Evolutionary conservation across 2,329 filamentous ascomycete genomes (phyloP).

Genomic region (Cryphonectria parasitica): DNA sequence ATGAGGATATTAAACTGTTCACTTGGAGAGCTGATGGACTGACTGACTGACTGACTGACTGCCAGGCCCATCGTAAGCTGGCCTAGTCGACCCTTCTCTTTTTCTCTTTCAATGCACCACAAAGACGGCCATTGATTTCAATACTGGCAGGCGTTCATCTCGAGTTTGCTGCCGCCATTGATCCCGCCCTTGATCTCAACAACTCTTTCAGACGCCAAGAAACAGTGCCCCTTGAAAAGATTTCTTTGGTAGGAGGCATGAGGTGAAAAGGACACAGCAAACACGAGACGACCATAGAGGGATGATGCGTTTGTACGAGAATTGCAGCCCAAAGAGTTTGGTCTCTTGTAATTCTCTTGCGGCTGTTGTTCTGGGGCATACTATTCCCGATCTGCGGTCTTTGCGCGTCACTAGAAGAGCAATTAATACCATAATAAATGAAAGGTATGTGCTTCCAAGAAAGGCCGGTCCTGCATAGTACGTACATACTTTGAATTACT

Average conservation of each 20-base stretch:
- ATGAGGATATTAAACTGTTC: constrained; percentile 16
- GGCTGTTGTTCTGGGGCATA: neutral
- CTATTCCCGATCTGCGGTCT: too few species aligned
- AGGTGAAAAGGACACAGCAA: neutral
- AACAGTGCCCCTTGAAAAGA: neutral
- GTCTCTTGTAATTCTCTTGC: neutral
- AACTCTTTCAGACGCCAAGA: constrained; percentile 24
- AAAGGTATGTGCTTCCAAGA: neutral
- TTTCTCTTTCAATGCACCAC: constrained; percentile 3
- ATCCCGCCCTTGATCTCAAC: neutral
- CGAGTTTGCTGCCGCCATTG: constrained; percentile 21
- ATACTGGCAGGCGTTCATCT: constrained; percentile 16
- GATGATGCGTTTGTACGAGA: neutral
- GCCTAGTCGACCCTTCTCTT: neutral
- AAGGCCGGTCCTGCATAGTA: neutral
- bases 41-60: neutral
- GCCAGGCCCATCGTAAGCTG: neutral
- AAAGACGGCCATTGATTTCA: constrained; percentile 4
- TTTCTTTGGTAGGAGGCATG: neutral
- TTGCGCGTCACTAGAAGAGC: neutral
- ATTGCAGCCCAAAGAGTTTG: neutral
- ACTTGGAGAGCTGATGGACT: neutral
- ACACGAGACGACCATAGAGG: neutral
- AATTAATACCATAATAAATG: neutral
- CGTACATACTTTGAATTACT: neutral